Base-by-base conservation (phyloP, 352 stramenopile species). In the Discostella stelligera region DNA sequence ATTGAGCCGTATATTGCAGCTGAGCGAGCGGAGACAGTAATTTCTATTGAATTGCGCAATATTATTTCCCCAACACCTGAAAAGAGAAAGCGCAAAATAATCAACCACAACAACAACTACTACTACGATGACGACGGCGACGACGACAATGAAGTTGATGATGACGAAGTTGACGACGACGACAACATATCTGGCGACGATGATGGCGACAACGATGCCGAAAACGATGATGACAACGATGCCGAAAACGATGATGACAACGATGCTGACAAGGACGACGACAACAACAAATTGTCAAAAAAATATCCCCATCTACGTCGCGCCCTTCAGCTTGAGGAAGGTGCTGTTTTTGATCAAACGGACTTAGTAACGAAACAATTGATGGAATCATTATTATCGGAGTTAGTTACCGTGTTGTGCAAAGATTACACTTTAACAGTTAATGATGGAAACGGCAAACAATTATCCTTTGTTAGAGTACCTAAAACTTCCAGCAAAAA, bases 1-100 rank as follows among this genome's bases (percentile, higher is more conserved):
- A 55, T 55, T 25, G 49, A 55, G 49, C 49, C 23, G 49, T 54
- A n/a, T n/a, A n/a, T n/a, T n/a, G n/a, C n/a, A n/a, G n/a, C n/a
- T n/a, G n/a, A n/a, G n/a, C n/a, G n/a, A n/a, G n/a, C n/a, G n/a
- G n/a, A n/a, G n/a, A n/a, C n/a, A n/a, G n/a, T n/a, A n/a, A n/a
- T n/a, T n/a, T n/a, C n/a, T n/a, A n/a, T n/a, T n/a, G n/a, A n/a
- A n/a, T n/a, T n/a, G n/a, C n/a, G n/a, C 48, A 54, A 25, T 18
- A 16, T 54, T 16, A 18, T 54, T 18, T 18, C 48, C 48, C 48
- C 48, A 54, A 18, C 48, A 54, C 48, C 48, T n/a, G 48, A 14
- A 14, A 54, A 54, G 14, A 54, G 30, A 56, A 25, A 56, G 11
- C 3, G 11, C 9, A 56, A 56, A 21, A 30, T 56, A 21, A 56